phyloP scores from a whole-genome alignment of 108 stramenopile species.

The Fistulifera solaris region DNA sequence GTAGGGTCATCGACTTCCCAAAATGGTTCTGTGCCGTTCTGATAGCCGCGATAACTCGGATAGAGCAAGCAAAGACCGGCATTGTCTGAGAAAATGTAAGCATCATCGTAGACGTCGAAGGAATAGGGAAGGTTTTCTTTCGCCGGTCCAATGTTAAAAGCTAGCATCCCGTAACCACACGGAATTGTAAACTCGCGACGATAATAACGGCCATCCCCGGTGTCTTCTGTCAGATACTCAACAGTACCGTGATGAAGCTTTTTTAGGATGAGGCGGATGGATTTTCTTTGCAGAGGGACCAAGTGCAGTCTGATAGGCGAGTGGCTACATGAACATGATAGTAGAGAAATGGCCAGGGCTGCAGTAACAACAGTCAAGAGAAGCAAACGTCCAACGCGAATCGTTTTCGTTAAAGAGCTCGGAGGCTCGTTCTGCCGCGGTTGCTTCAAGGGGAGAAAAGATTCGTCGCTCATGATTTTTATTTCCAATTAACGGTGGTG shows the following conservation, averaged over 20 bases:
- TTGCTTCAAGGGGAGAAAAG: too few relatives aligned
- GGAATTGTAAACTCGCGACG: conserved; percentile 23
- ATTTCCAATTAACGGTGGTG: too few relatives aligned
- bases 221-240: conserved; percentile 6
- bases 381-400: too few relatives aligned
- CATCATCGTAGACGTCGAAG: conserved; percentile 27
- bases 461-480: too few relatives aligned
- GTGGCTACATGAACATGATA: too few relatives aligned
- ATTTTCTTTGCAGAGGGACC: too few relatives aligned
- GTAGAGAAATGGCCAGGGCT: too few relatives aligned
- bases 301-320: too few relatives aligned
- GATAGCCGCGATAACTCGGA: conserved; percentile 21
- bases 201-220: conserved; percentile 10
- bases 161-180: conserved; percentile 25
- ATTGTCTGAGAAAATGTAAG: conserved; percentile 25
- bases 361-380: too few relatives aligned
- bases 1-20: conserved; percentile 18
- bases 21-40: conserved; percentile 14
- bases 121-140: conserved; percentile 13
- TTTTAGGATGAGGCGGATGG: not conserved
- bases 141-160: conserved; percentile 25
- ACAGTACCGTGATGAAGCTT: conserved; percentile 10
- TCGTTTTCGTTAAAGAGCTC: too few relatives aligned
- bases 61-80: conserved; percentile 18
- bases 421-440: too few relatives aligned